Base-by-base conservation (phyloP, 2,329 filamentous ascomycete species). In the Hansfordia pulvinata region DNA sequence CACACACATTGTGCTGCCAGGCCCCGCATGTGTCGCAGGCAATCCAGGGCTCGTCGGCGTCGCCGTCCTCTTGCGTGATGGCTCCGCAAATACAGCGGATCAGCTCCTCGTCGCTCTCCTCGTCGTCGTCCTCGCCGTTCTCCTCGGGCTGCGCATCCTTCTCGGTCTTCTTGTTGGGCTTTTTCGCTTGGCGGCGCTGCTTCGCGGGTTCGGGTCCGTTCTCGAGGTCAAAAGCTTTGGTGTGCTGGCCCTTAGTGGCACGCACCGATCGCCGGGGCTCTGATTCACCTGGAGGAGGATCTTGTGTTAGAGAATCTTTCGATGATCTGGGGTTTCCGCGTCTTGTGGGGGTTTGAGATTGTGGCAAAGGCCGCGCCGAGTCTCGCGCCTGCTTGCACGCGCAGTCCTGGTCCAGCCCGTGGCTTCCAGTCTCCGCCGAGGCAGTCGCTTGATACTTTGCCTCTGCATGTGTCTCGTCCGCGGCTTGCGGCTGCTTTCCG, bases 1-100 rank as follows among this genome's bases (percentile, higher is more conserved):
- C 83, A 49, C 90, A 98, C 36, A 92, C 77, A 45, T 94, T 94
- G 54, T 98, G 90, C 54, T 98, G 90, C 90, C 90, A 98, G 21
- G 79, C 88, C 25, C 73, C 74, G 53, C 90, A 98, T 24, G 70
- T 72, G 52, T 98, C 90, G 59, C 90, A 98, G 34, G 81, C 84
- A 43, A 98, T 93, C 85, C 93, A 96, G 27, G 85, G 76, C 41
- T 90, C 78, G 38, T 80, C 82, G 10, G 82, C 76, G 23, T 72
- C 66, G 40, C 92, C 82, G 39, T 88, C 82, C 33, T 86, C 80
- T 38, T 85, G 79, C 40, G 82, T 79, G 23, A 81, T 81, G 32
- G 83, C 78, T 39, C 90, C 88, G 47, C 88, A 98, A 26, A 94
- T 80, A 52, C 88, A 98, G 39, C 88, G 79, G 37, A 96, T 93